These are phyloP conservation scores for Dactylis glomerata DNA, from an alignment of 176 grass and related monocot species.

Conservation along the genomic window DNA sequence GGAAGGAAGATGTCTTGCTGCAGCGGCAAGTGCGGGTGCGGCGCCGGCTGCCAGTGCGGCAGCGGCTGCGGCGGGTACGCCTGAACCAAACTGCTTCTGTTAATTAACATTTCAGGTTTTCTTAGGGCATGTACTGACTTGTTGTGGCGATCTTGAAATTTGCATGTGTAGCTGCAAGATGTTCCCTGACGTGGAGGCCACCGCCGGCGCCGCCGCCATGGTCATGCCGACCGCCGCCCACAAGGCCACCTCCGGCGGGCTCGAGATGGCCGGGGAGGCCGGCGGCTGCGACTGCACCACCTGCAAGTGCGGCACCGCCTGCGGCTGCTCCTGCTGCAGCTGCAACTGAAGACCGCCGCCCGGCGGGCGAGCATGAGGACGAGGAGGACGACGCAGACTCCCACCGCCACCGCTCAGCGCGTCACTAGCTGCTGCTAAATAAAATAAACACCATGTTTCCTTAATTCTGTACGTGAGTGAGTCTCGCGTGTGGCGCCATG, in stretches of 20 bases:
- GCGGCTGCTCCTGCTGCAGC: slow-evolving; percentile 63
- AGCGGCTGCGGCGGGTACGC: slow-evolving; percentile 55
- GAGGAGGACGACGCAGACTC: not conserved
- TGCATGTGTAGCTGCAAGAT: slow-evolving; percentile 49
- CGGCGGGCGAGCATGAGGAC: slow-evolving; percentile 5
- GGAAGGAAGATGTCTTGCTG: slow-evolving; percentile 71
- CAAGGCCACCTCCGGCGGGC: slow-evolving; percentile 49
- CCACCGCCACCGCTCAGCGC: not conserved
- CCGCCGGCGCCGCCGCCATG: slow-evolving; percentile 36
- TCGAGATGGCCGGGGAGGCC: slow-evolving; percentile 47
- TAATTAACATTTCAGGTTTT: not conserved
- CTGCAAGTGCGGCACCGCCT: slow-evolving; percentile 77
- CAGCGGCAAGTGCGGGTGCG: slow-evolving; percentile 79
- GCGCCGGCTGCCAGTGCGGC: slow-evolving; percentile 68
- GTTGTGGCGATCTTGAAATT: not conserved
- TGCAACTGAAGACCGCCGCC: slow-evolving; percentile 49
- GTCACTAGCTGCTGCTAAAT: slow-evolving; percentile 14
- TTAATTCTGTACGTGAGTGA: not conserved
- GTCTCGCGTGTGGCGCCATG: not conserved
- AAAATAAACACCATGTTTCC: slow-evolving; percentile 30
- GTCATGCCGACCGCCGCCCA: slow-evolving; percentile 32
- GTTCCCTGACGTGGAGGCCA: slow-evolving; percentile 61
- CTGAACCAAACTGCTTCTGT: not conserved
- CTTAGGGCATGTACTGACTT: not conserved
- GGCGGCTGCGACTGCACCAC: slow-evolving; percentile 60